phyloP scores from a whole-genome alignment of 2,329 filamentous ascomycete genomes.

The Thermomyces lanuginosus region DNA sequence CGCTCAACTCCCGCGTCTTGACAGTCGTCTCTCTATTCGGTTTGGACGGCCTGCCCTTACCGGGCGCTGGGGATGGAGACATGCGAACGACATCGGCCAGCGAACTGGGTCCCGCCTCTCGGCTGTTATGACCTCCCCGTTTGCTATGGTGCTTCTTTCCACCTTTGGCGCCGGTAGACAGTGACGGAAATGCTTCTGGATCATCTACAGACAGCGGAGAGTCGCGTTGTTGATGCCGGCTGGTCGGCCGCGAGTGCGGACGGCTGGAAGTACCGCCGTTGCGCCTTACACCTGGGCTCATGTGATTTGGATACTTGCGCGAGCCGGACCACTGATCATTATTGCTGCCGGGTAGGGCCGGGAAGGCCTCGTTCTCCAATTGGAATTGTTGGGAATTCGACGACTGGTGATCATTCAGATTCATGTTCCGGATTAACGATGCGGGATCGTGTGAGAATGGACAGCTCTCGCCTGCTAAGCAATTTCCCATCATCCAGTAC shows the following conservation, averaged over 20 bases:
- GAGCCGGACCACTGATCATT: slow-evolving; percentile 41
- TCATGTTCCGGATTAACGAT: slow-evolving; percentile 66
- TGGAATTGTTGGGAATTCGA: slow-evolving; percentile 52
- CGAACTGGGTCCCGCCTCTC: slow-evolving; percentile 57
- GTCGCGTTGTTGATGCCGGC: slow-evolving; percentile 56
- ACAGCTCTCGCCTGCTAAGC: slow-evolving; percentile 80
- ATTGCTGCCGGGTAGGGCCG: slow-evolving; percentile 47
- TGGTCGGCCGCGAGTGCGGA: slow-evolving; percentile 66
- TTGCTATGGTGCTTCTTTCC: slow-evolving; percentile 90
- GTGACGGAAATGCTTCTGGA: slow-evolving; percentile 82
- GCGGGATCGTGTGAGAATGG: slow-evolving; percentile 95
- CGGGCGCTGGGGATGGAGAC: slow-evolving; percentile 66
- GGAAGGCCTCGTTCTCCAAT: slow-evolving; percentile 74
- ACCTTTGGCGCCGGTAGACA: slow-evolving; percentile 62
- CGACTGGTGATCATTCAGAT: slow-evolving; percentile 46
- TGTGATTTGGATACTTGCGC: slow-evolving; percentile 29
- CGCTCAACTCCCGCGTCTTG: slow-evolving; percentile 58
- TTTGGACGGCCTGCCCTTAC: slow-evolving; percentile 37
- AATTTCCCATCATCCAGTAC: slow-evolving; percentile 96
- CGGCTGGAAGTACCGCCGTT: slow-evolving; percentile 42
- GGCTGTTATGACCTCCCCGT: slow-evolving; percentile 63
- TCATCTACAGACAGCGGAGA: slow-evolving; percentile 72
- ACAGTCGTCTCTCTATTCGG: slow-evolving; percentile 45
- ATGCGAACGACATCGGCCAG: slow-evolving; percentile 91
- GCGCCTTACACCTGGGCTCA: slow-evolving; percentile 27